Percentiles rank a stretch among this genome's conserved stretches.
Conservation (phyloP, 2,329 filamentous ascomycete species). For the Chrysosporium keratinophilum region DNA sequence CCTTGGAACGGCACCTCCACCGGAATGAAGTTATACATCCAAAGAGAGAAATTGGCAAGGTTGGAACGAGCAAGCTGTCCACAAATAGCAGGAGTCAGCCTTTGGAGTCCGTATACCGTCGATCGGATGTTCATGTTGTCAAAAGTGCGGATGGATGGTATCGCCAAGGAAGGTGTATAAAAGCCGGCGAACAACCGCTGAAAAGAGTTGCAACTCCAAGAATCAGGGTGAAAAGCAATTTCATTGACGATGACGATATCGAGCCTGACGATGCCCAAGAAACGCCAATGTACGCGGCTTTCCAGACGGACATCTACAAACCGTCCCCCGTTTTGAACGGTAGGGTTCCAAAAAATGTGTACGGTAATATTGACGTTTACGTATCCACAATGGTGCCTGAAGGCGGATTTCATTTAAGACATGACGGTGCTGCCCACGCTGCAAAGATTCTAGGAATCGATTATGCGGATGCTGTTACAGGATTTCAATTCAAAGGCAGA, state of each 20-base stretch:
- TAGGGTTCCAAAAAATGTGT: conserved; percentile 53
- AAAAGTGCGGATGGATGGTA: conserved; percentile 85
- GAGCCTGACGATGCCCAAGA: conserved; percentile 42
- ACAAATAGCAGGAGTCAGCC: conserved; percentile 42
- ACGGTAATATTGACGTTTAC: conserved; percentile 54
- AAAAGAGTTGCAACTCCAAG: conserved; percentile 49
- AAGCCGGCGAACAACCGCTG: conserved; percentile 64
- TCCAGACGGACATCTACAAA: conserved; percentile 59
- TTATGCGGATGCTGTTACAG: conserved; percentile 79
- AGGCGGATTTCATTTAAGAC: conserved; percentile 48
- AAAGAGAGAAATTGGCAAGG: conserved; percentile 62
- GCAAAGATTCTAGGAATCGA: conserved; percentile 69
- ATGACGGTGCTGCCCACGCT: conserved; percentile 55
- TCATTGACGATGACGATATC: conserved; percentile 29
- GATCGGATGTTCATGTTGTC: conserved; percentile 67
- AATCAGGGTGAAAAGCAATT: conserved; percentile 15
- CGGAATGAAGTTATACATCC: conserved; percentile 74
- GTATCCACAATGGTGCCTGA: conserved; percentile 53
- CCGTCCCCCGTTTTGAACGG: conserved; percentile 67
- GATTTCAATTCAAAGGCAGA: conserved; percentile 77
- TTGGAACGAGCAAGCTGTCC: conserved; percentile 44
- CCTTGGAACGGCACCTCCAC: conserved; percentile 72
- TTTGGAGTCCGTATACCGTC: conserved; percentile 70
- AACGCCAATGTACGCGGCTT: conserved; percentile 48
- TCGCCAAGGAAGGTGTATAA: conserved; percentile 70